These are phyloP conservation scores for Citrus hindsii DNA, from an alignment of 345 rosid species.

Conservation along the genomic window DNA sequence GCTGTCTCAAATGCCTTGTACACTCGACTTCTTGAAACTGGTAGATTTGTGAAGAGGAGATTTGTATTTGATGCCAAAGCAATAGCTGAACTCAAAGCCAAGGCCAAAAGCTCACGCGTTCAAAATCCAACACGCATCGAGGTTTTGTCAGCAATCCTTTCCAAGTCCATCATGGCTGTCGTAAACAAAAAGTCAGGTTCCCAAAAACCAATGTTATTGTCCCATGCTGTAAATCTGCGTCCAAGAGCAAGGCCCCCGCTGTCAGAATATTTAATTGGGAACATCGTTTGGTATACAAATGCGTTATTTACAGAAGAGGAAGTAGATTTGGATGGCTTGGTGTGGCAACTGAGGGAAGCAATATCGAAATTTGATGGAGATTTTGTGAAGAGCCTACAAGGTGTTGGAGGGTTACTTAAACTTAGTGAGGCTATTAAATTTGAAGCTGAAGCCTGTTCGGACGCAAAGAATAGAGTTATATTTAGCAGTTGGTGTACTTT, in stretches of 20 bases:
- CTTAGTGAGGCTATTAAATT: background rate
- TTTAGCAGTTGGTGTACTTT: background rate
- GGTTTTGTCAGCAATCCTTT: slow-evolving; percentile 30
- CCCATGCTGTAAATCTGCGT: slow-evolving; percentile 34
- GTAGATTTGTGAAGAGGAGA: slow-evolving; percentile 28
- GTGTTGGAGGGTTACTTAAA: background rate
- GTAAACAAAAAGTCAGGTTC: slow-evolving; percentile 15
- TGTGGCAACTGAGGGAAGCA: slow-evolving; percentile 4
- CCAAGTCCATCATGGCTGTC: slow-evolving; percentile 32
- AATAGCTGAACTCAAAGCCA: slow-evolving; percentile 31
- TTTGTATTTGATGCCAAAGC: slow-evolving; percentile 38
- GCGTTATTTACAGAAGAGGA: slow-evolving; percentile 3
- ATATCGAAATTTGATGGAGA: slow-evolving; percentile 6
- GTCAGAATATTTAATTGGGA: slow-evolving; percentile 39
- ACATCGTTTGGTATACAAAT: slow-evolving; percentile 29
- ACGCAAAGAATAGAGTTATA: slow-evolving; percentile 5
- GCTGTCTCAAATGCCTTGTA: too few species aligned
- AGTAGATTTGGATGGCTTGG: background rate
- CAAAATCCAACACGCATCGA: slow-evolving; percentile 28
- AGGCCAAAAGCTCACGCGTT: slow-evolving; percentile 27
- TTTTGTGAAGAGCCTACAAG: slow-evolving; percentile 16
- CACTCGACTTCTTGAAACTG: background rate
- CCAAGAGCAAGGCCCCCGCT: slow-evolving; percentile 19
- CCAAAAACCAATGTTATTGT: slow-evolving; percentile 29
- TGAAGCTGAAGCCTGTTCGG: background rate